Base-by-base conservation (phyloP, 2,329 filamentous ascomycete species). In the Fusarium denticulatum region DNA sequence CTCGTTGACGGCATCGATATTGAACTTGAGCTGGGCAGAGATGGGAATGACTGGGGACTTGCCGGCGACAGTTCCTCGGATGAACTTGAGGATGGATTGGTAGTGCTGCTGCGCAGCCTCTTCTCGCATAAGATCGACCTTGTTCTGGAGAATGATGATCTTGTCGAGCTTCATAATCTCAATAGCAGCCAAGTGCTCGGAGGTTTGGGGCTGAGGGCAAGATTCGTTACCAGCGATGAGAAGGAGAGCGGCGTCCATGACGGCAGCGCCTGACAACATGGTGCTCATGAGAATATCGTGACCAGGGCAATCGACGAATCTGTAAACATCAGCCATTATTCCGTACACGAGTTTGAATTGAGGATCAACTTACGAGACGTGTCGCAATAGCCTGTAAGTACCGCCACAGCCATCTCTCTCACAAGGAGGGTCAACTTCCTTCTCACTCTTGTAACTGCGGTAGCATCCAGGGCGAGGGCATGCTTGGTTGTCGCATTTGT, bases 211-310 rank as follows among this genome's bases (percentile, higher is more conserved):
- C 85, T 99, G 96, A 39, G 96, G 96, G 87, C 96, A 98, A 59
- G 94, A 92, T 92, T 99, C 96, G 87, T 99, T 99, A 83, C 96
- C 96, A 71, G 96, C 96, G 82, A 99, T 98, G 61, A 99, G 89
- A 63, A 99, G 91, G 69, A 99, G 90, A 24, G 96, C 96, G 75
- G 96, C 96, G 85, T 99, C 96, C 96, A 99, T 99, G 89, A 99
- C 96, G 74, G 96, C 96, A 79, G 96, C 96, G 81, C 96, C 96
- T 81, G 96, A 99, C 88, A 99, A 92, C 96, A 99, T 99, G 79
- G 96, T 99, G 86, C 96, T 98, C 96, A 99, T 99, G 83, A 99
- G 95, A 95, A 99, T 99, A 86, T 99, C 96, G 94, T 99, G 96
- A 85, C 96, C 96, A 64, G 96, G 96, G 88, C 96, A 98, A 85